Conservation (phyloP, 1,139 yeast species). For the Kluyveromyces sp. region DNA sequence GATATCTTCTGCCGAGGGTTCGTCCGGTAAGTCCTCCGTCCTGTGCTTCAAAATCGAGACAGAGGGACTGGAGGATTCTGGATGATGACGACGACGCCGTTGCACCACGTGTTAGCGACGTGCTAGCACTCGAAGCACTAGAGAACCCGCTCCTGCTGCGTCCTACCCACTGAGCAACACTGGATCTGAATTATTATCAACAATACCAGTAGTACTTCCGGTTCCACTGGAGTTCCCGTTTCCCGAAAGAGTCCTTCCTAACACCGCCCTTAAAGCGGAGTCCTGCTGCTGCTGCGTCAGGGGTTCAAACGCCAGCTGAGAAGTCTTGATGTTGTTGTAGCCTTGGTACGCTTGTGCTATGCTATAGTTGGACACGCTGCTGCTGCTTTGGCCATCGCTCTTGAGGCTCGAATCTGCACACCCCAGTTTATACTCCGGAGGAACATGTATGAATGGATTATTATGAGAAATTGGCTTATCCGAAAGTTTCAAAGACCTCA, state of each 20-base stretch:
- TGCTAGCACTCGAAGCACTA: background rate
- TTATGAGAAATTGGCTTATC: slow-evolving; percentile 14
- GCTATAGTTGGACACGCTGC: background rate
- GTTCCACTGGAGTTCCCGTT: no score
- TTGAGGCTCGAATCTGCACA: slow-evolving; percentile 7
- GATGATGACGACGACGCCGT: slow-evolving; percentile 5
- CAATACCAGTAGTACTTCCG: no score
- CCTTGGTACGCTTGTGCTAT: background rate
- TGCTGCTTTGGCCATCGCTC: background rate
- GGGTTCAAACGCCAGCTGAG: no score
- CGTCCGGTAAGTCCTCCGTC: slow-evolving; percentile 8
- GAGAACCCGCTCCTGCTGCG: slow-evolving; percentile 1
- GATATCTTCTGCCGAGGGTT: slow-evolving; percentile 15
- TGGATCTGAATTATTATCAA: background rate
- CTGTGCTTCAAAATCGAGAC: slow-evolving; percentile 25
- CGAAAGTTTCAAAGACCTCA: slow-evolving; percentile 14
- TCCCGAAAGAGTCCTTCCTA: background rate
- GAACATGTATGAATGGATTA: slow-evolving; percentile 25
- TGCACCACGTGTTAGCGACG: slow-evolving; percentile 9
- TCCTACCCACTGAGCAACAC: background rate
- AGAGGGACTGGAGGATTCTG: slow-evolving; percentile 31
- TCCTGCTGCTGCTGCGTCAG: slow-evolving; percentile 1
- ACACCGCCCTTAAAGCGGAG: background rate
- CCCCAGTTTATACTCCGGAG: slow-evolving; percentile 27
- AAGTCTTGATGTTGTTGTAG: background rate